Evolutionary conservation across 2,329 filamentous ascomycete species (phyloP), one percentile per base, ranked within the genome.

Genomic region (Aspergillus sp.): DNA sequence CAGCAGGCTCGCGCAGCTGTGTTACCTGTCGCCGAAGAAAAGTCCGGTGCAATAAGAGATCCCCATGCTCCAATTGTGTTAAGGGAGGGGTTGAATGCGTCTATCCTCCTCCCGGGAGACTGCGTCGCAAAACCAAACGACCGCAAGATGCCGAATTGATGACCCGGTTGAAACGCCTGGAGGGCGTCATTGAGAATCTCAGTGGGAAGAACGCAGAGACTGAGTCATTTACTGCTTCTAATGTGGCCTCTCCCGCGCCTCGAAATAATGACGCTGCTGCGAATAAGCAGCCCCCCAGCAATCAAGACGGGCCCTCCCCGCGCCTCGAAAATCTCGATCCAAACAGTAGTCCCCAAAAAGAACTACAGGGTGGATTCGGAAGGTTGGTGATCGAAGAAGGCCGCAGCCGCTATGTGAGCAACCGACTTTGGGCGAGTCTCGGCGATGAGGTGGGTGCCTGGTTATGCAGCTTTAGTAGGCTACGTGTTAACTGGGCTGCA

Each of bases 61-160:
- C 60, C 8, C 65, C 66, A 15, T 69, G 66, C 43, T 63, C 61
- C 20, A 68, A 69, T 40, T 69, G 66, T 39, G 44, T 53, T 29
- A 67, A 60, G 48, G 60, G 62, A 0, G 60, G 69, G 29, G 73
- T 74, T 39, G 72, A 77, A 36, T 80, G 75, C 49, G 46, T 77
- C n/a, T 80, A 75, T 45, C 75, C 75, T 3, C 67, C 69, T 3
- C 74, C 75, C 2, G 75, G 74, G 3, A 61, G 75, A 36, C 74
- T 75, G 4, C 74, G 74, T 14, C 62, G 75, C 33, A 76, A 74
- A 51, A 60, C 67, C 35, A 68, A 70, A 36, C 75, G 77, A 37
- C 64, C 69, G 2, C 64, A 66, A 3, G 74, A 79, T 49, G 67
- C 67, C n/a, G 75, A 78, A 50, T 55, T 79, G 13, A 53, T 79